Evolutionary conservation across 257 asterid genomes (phyloP), one percentile per base, ranked within the genome.

Genomic region (Gentiana macrophylla): DNA sequence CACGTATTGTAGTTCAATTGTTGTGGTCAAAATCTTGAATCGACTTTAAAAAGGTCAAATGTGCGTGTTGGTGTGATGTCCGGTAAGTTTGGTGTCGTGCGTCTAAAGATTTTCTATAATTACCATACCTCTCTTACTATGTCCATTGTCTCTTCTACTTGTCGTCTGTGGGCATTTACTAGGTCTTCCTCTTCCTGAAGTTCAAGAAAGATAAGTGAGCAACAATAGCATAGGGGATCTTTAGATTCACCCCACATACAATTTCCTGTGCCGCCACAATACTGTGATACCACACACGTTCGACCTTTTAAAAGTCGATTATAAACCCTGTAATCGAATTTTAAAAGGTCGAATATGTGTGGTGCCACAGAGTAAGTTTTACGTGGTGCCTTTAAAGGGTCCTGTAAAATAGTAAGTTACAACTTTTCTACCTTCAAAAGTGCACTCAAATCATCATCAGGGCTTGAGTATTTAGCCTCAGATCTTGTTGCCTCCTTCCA

Each of bases 61-160:
- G 74, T 68, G 63, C 55, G 24, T 15, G 24, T 15, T 15, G 24
- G 24, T 15, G 24, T 15, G 24, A 15, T 15, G 24, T 15, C 24
- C 24, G 24, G 24, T 15, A 15, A 15, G 24, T 15, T 15, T 15
- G 24, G 24, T 15, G 24, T 15, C 24, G 24, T 15, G 24, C 24
- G 24, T 15, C 24, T 15, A 15, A 15, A 15, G 24, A 15, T 15
- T 15, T 15, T 15, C 24, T 15, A 15, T 15, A 15, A 15, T 15
- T 15, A 15, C 24, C 24, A 15, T 15, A 15, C 24, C 24, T 15
- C 24, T 15, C 15, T 73, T 59, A 86, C 94, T 43, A 86, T 77
- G 57, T 83, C 94, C 95, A 89, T 89, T 1, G 94, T 89, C 59
- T 83, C 92, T 70, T 89, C 97, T 51, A 89, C 97, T 71, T 86